Conservation (phyloP, 441 rosid genomes). For the Erysimum cheiri region DNA sequence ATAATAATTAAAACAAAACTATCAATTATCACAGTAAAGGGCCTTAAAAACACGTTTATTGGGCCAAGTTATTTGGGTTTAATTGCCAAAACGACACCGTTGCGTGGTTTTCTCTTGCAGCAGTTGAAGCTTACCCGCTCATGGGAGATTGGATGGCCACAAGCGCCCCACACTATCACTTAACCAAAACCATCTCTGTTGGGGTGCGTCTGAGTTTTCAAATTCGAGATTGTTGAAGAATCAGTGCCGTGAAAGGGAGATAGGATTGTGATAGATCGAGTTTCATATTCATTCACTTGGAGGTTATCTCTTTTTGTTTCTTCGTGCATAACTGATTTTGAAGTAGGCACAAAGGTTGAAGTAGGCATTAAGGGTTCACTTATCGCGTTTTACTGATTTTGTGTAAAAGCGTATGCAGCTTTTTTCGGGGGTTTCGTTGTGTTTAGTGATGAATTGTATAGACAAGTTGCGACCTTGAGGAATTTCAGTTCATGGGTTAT, state of each 20-base stretch:
- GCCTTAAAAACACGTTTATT: background rate
- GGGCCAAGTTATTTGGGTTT: conserved; percentile 21
- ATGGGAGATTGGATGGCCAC: conserved; percentile 48
- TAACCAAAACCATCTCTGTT: conserved; percentile 6
- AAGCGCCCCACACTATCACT: conserved; percentile 37
- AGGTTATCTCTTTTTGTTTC: background rate
- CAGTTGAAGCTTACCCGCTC: conserved; percentile 38
- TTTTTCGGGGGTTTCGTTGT: background rate
- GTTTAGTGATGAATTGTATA: background rate
- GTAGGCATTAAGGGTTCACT: background rate
- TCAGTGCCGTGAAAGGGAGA: background rate
- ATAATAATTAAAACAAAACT: too few species aligned
- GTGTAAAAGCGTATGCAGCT: conserved; percentile 1
- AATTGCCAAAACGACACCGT: conserved; percentile 20
- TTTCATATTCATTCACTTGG: conserved; percentile 17
- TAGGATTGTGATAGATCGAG: conserved; percentile 1
- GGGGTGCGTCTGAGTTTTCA: conserved; percentile 9
- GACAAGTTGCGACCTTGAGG: conserved; percentile 14
- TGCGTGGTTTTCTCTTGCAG: background rate
- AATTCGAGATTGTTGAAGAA: conserved; percentile 16
- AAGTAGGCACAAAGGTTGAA: conserved; percentile 10
- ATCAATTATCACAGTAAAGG: background rate
- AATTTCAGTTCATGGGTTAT: conserved; percentile 31
- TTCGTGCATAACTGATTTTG: background rate
- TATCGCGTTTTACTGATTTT: background rate